These are phyloP conservation scores for Glycine latifolia DNA, from an alignment of 306 rosid genomes.

Conservation along the genomic window DNA sequence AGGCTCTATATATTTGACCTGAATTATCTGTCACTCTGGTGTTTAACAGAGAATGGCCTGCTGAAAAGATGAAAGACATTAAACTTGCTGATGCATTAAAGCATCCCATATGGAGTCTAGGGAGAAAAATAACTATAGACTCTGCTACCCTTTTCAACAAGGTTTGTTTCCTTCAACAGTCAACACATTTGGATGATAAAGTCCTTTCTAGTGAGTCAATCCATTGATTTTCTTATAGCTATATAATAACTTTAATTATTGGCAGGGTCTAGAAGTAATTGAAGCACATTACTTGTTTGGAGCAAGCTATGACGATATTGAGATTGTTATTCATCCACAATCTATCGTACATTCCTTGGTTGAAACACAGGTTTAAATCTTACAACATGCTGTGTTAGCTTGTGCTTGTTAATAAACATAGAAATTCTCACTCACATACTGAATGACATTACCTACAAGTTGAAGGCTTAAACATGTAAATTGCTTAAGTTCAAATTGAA, in stretches of 20 bases:
- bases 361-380: conserved; percentile 80
- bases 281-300: conserved; percentile 96
- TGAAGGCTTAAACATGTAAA: not conserved
- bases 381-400: conserved; percentile 7
- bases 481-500: conserved; percentile 17
- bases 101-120: conserved; percentile 95
- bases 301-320: conserved; percentile 81
- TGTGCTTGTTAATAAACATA: conserved; percentile 6
- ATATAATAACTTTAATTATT: conserved; percentile 9
- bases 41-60: conserved; percentile 78
- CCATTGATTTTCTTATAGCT: conserved; percentile 12
- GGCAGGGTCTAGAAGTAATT: conserved; percentile 89
- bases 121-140: conserved; percentile 88
- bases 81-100: conserved; percentile 87
- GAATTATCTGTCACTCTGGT: not conserved
- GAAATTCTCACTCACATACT: not conserved
- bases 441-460: not conserved
- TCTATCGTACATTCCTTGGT: conserved; percentile 90
- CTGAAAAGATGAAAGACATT: conserved; percentile 80
- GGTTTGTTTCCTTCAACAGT: conserved; percentile 50
- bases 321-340: conserved; percentile 89
- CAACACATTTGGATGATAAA: conserved; percentile 23
- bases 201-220: not conserved
- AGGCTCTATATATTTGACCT: not conserved
- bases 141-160: conserved; percentile 95